Evolutionary conservation across 257 asterid species (phyloP), one percentile per base, ranked within the genome.

Genomic region (Salvia splendens): DNA sequence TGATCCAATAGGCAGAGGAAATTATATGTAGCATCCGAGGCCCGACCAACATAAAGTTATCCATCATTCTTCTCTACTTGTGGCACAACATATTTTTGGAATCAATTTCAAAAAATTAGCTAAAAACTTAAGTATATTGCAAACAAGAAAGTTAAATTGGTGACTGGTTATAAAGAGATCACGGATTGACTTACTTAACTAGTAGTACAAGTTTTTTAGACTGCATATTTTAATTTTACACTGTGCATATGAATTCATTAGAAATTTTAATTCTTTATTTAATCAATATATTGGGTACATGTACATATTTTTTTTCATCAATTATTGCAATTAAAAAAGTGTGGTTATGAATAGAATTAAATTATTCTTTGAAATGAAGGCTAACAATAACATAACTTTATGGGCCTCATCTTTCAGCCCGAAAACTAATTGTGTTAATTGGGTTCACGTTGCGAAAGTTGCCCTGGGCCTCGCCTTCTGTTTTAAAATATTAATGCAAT

Each of bases 11-110:
- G 61, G 49, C 54, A 51, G 41, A 51, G 35, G 40, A 30, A 7
- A 61, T 53, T 4, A 50, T 60, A 38, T 15, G 5, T 12, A 28
- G 55, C 64, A 41, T 17, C 50, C 55, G 33, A 48, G 61, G 54
- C 45, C 74, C 70, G 70, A 71, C 76, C 70, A 57, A 57, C 24
- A 43, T 36, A 14, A 43, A 68, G 58, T 45, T 17, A 43, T 36
- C 40, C 48, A n/a, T n/a, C 56, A 68, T 68, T 3, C 56, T 68
- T 67, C 46, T 24, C 43, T 43, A 0, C 42, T 38, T 3, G 9
- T 14, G 32, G 49, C 9, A 16, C 3, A 16, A 38, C 35, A 49
- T 2, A 15, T 6, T 48, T 48, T 14, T 48, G 53, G 8, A 0
- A 5, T 38, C 6, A 5, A 38, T 38, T 38, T 38, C 24, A 14